Base-by-base conservation (phyloP, 2,329 filamentous ascomycete species). In the Verticillium klebahnii region DNA sequence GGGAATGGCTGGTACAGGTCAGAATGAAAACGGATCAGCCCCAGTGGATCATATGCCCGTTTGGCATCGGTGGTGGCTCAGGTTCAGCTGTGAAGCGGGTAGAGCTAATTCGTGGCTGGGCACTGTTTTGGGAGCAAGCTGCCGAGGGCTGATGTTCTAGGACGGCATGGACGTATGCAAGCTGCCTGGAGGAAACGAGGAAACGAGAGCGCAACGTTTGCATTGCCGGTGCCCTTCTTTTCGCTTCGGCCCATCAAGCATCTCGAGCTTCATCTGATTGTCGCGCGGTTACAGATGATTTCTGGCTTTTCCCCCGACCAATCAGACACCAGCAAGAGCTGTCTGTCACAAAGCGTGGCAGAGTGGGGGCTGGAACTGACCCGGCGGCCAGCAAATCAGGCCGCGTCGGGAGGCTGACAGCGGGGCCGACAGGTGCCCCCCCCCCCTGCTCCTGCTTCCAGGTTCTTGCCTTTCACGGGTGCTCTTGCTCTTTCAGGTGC, bases 201-300 rank as follows among this genome's bases (percentile, higher is more conserved):
- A 29, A 29, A 29, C 29, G 29, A 29, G 29, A 29, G 29, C 5
- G 29, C 29, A 29, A 6, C 5, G 29, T 29, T 29, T 6, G 29
- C 29, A 29, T 29, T 29, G 5, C 54, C 54, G 25, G n/a, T 29
- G 3, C 37, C 19, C 9, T 5, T 58, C 56, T 6, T 37, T 34
- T 40, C 9, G 55, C 19, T 29, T 29, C 34, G 9, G 34, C 14
- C 34, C 15, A 50, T 50, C 45, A 50, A 14, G 45, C 45, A 50
- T 50, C 19, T 25, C 45, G 45, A 50, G 45, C 45, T 50, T 50
- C 45, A 50, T 50, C 45, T 50, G 59, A 37, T 55, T 61, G 60
- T 61, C 60, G 60, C 60, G 60, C 60, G 60, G 60, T 58, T 61
- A 61, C 60, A 61, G 25, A 11, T 58, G n/a, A 50, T 50, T 14